Conservation (phyloP, 2,329 filamentous ascomycete genomes). For the Aspergillus tubingensis region DNA sequence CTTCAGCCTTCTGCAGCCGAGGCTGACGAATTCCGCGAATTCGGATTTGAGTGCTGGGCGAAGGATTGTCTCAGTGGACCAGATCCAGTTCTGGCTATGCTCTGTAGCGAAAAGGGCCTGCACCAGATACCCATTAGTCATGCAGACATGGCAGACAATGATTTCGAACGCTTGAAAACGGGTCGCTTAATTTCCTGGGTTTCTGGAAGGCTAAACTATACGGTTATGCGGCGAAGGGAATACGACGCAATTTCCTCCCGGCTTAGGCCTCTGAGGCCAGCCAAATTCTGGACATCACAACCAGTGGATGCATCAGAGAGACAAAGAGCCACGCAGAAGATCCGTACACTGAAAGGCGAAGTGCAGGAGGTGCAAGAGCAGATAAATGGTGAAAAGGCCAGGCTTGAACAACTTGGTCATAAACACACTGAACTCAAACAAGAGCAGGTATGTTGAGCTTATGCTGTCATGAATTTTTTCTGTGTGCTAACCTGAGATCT, state of each 20-base stretch:
- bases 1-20: constrained; percentile 58
- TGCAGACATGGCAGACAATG: constrained; percentile 63
- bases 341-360: constrained; percentile 46
- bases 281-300: constrained; percentile 74
- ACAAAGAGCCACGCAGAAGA: constrained; percentile 58
- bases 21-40: constrained; percentile 55
- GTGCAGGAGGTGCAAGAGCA: constrained; percentile 37
- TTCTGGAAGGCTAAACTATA: constrained; percentile 65
- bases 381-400: constrained; percentile 32
- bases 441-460: constrained; percentile 45
- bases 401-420: constrained; percentile 24
- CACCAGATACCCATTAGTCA: constrained; percentile 68
- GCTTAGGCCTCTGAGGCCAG: constrained; percentile 61
- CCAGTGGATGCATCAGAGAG: constrained; percentile 66
- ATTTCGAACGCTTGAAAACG: constrained; percentile 66
- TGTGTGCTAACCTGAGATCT: background rate
- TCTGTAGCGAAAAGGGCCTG: constrained; percentile 72
- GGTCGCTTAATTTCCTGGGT: constrained; percentile 68
- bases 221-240: constrained; percentile 70
- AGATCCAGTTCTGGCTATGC: constrained; percentile 79
- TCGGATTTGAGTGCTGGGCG: constrained; percentile 77
- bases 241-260: constrained; percentile 77
- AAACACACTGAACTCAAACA: constrained; percentile 29
- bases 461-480: background rate
- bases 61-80: constrained; percentile 80